Evolutionary conservation across 148 eudicot species (phyloP), one percentile per base, ranked within the genome.

Genomic region (Bassia scoparia): DNA sequence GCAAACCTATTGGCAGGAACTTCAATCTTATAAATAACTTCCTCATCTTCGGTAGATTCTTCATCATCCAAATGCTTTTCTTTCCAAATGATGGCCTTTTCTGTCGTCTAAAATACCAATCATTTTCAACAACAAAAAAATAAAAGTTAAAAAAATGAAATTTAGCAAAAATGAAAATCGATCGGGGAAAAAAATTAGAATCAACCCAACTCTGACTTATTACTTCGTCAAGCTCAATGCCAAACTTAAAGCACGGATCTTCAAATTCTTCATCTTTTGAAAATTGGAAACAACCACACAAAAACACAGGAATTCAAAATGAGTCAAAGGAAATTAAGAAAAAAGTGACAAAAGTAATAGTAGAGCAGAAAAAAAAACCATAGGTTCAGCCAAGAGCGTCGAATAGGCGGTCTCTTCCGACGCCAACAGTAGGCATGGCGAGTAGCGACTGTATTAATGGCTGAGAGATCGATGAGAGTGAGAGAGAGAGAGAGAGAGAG

Each of bases 211-310:
- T 2, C 33, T 16, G 35, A 41, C 90, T 73, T 81, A 96, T 97
- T 61, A 96, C 89, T 69, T 90, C 99, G 79, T 96, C 99, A 18
- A 96, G 99, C 89, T 96, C 99, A 50, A n/a, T 96, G 62, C 99
- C 99, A 48, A 92, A 96, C 54, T 82, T 79, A 71, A 92, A 96
- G 86, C 99, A 96, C 63, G 92, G 77, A 27, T 87, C 90, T 38
- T 87, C 97, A 58, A 92, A 92, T 70, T 87, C 88, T 67, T 80
- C 72, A 59, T 89, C 84, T 46, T 84, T 92, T 89, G 81, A 41
- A 37, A 76, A 52, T 66, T 46, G 23, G 35, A 20, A 69, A 27
- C 5, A 67, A 43, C 3, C 64, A 44, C 6, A 48, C 7, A 37
- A n/a, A 31, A 55, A 5, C n/a, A 18, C 21, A 37, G 37, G 12